Percentiles rank a stretch among this genome's conserved stretches.
Conservation (phyloP, 1,284 basidiomycete species). For the Ceratobasidium sp. region DNA sequence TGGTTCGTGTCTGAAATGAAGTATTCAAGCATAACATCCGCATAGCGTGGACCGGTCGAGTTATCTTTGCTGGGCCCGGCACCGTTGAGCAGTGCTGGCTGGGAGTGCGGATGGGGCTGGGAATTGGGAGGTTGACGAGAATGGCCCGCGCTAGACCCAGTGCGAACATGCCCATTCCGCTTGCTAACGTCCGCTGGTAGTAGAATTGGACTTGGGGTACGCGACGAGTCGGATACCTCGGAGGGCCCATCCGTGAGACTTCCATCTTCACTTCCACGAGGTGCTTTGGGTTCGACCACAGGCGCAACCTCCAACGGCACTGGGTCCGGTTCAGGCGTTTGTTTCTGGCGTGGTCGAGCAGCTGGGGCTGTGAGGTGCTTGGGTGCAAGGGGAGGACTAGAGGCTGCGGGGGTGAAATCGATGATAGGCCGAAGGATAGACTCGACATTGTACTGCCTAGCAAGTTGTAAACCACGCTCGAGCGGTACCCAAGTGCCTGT, state of each 20-base stretch:
- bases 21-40: conserved; percentile 97
- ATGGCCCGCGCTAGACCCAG: conserved; percentile 44
- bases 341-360: conserved; percentile 45
- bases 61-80: conserved; percentile 16
- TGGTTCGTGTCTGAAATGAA: conserved; percentile 98
- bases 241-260: conserved; percentile 87
- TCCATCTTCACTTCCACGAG: conserved; percentile 75
- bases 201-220: conserved; percentile 85
- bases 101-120: not conserved
- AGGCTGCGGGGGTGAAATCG: conserved; percentile 89
- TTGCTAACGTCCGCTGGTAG: conserved; percentile 49
- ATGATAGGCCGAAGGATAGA: conserved; percentile 90
- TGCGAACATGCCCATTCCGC: conserved; percentile 10
- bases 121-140: not conserved
- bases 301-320: not conserved
- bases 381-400: conserved; percentile 92
- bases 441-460: conserved; percentile 94
- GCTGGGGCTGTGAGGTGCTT: conserved; percentile 87
- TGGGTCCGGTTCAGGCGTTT: conserved; percentile 6
- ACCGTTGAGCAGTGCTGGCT: conserved; percentile 25
- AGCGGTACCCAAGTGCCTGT: conserved; percentile 99
- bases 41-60: conserved; percentile 60
- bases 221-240: conserved; percentile 82
- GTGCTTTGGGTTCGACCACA: not conserved
- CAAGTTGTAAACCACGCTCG: conserved; percentile 84